Conservation (phyloP, 169 alveolate species). For the Miamiensis avidus region DNA sequence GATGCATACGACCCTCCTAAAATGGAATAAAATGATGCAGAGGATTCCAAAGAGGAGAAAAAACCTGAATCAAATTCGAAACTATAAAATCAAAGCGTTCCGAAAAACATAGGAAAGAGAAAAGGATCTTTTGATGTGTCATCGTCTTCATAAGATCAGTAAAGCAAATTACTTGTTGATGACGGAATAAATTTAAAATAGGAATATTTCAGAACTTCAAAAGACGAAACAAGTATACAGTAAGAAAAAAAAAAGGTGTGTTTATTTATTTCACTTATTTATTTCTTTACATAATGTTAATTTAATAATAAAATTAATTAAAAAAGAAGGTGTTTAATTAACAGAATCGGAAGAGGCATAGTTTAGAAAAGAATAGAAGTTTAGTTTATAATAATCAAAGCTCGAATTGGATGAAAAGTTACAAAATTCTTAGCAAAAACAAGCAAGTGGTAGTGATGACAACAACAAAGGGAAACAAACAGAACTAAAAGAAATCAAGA, state of each 20-base stretch:
- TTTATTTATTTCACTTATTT: no score
- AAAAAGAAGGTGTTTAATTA: background rate
- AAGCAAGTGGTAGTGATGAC: conserved; percentile 9
- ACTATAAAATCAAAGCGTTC: background rate
- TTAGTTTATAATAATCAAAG: background rate
- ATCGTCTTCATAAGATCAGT: background rate
- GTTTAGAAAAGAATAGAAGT: background rate
- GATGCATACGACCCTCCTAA: conserved; percentile 10
- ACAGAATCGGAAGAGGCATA: background rate
- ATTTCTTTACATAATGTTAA: no score
- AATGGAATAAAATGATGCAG: background rate
- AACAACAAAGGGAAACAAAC: conserved; percentile 15
- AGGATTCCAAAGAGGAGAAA: background rate
- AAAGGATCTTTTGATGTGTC: conserved; percentile 14
- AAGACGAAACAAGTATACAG: conserved; percentile 5
- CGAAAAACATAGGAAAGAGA: conserved; percentile 2
- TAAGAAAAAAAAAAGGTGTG: no score
- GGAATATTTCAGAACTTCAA: background rate
- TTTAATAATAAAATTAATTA: no score
- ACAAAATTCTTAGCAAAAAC: no score
- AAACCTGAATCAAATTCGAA: no score
- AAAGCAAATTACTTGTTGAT: background rate
- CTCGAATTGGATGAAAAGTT: background rate
- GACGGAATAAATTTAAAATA: background rate
- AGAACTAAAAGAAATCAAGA: background rate